These are phyloP conservation scores for Hirschfeldia incana DNA, from an alignment of 345 rosid genomes.

Conservation along the genomic window DNA sequence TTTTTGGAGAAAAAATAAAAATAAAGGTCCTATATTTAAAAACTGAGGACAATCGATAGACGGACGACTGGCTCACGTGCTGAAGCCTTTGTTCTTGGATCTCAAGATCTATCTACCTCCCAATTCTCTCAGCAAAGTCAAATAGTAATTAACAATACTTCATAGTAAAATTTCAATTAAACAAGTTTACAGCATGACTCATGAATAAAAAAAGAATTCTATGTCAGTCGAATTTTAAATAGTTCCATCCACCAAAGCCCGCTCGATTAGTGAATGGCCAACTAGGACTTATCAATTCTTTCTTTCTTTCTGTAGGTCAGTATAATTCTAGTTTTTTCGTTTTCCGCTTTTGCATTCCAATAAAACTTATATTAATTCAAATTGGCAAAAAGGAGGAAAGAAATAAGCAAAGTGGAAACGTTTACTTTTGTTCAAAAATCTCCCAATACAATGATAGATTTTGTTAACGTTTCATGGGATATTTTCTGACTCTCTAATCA, in stretches of 20 bases:
- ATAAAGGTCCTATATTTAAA: background rate
- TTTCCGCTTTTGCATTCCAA: background rate
- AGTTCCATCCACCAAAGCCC: background rate
- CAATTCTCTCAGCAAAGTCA: constrained; percentile 14
- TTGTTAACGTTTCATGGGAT: background rate
- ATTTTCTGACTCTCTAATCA: background rate
- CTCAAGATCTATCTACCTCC: constrained; percentile 36
- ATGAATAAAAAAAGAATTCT: background rate
- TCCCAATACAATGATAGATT: background rate
- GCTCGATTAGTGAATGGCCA: constrained; percentile 18
- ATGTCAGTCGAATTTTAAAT: background rate
- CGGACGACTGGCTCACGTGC: constrained; percentile 34
- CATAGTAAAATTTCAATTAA: background rate
- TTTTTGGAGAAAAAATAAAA: no score
- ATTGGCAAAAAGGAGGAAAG: background rate
- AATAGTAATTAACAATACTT: constrained; percentile 15
- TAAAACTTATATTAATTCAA: background rate
- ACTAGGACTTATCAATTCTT: background rate
- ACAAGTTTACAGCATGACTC: background rate
- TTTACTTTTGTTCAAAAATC: background rate
- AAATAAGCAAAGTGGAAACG: background rate
- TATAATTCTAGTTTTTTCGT: background rate
- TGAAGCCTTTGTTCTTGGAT: constrained; percentile 36
- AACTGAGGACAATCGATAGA: constrained; percentile 6
- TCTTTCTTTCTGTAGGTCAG: background rate